Conservation (phyloP, 2,329 filamentous ascomycete species). For the Cladosporium halotolerans region DNA sequence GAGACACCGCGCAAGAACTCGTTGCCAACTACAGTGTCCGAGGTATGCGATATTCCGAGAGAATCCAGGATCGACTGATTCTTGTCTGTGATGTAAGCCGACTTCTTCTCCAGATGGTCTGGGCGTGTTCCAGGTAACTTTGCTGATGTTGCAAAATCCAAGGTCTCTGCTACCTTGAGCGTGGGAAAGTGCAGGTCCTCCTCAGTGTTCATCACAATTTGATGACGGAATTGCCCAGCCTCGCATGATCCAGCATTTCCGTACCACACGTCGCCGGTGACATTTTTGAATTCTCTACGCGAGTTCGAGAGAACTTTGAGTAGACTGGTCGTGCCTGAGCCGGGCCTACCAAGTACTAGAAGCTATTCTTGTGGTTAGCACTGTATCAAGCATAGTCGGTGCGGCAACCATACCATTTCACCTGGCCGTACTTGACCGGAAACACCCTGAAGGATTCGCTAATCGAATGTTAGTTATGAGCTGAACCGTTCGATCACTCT, state of each 20-base stretch:
- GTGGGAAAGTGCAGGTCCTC: slow-evolving; percentile 50
- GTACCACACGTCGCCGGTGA: slow-evolving; percentile 43
- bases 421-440: slow-evolving; percentile 2
- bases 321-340: slow-evolving; percentile 60
- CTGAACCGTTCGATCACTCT: not conserved
- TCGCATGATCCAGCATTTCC: slow-evolving; percentile 41
- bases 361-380: slow-evolving; percentile 46
- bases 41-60: slow-evolving; percentile 54
- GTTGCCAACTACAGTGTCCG: slow-evolving; percentile 62
- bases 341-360: slow-evolving; percentile 26
- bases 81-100: slow-evolving; percentile 42
- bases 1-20: slow-evolving; percentile 61
- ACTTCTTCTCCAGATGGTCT: slow-evolving; percentile 26
- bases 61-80: slow-evolving; percentile 52
- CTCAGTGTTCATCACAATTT: slow-evolving; percentile 42
- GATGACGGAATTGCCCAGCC: slow-evolving; percentile 39
- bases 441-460: slow-evolving; percentile 1
- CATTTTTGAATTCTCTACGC: slow-evolving; percentile 28
- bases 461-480: not conserved
- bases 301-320: slow-evolving; percentile 62
- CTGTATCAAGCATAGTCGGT: slow-evolving; percentile 52
- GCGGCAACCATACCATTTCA: slow-evolving; percentile 50
- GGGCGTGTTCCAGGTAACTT: slow-evolving; percentile 39
- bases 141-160: slow-evolving; percentile 49
- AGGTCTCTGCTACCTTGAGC: slow-evolving; percentile 50